These are phyloP conservation scores for Alternaria sp. DNA, from an alignment of 2,329 filamentous ascomycete species.

Conservation along the genomic window DNA sequence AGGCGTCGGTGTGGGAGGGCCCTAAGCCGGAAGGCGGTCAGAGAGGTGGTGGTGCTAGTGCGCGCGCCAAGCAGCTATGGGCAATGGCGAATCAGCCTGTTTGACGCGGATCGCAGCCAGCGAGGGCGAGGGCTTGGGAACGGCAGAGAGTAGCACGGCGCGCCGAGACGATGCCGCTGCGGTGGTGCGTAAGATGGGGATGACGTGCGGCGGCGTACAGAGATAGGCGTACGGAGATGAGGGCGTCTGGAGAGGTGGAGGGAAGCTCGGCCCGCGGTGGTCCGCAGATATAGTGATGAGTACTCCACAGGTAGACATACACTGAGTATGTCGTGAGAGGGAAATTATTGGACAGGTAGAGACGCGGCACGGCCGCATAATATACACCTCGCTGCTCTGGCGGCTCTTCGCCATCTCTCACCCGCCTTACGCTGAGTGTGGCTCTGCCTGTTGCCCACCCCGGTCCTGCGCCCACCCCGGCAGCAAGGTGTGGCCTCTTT, in stretches of 20 bases:
- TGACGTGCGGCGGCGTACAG: conserved; percentile 24
- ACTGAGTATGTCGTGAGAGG: background rate
- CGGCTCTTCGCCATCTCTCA: conserved; percentile 18
- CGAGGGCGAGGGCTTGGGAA: conserved; percentile 15
- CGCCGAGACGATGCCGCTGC: conserved; percentile 18
- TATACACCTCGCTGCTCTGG: conserved; percentile 13
- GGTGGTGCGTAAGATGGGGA: conserved; percentile 18
- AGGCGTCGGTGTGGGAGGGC: conserved; percentile 22
- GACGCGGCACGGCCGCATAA: conserved; percentile 24
- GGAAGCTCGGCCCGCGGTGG: conserved; percentile 26
- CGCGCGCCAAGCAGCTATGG: conserved; percentile 28
- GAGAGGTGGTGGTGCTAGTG: conserved; percentile 29
- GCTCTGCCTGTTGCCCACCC: conserved; percentile 18
- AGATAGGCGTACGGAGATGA: conserved; percentile 1
- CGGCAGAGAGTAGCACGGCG: conserved; percentile 23
- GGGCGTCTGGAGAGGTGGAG: background rate
- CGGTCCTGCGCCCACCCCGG: conserved; percentile 25
- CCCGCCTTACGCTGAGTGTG: conserved; percentile 15
- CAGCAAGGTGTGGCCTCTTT: conserved; percentile 36
- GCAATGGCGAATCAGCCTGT: conserved; percentile 34
- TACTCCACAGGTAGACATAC: background rate
- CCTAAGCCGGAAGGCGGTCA: conserved; percentile 38
- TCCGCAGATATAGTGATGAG: conserved; percentile 7
- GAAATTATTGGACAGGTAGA: conserved; percentile 7
- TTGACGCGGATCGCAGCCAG: conserved; percentile 21